Percentiles rank a stretch among this genome's conserved stretches.
Evolutionary conservation across 1,284 basidiomycete genomes (phyloP).

Genomic region (Chiua sp.): DNA sequence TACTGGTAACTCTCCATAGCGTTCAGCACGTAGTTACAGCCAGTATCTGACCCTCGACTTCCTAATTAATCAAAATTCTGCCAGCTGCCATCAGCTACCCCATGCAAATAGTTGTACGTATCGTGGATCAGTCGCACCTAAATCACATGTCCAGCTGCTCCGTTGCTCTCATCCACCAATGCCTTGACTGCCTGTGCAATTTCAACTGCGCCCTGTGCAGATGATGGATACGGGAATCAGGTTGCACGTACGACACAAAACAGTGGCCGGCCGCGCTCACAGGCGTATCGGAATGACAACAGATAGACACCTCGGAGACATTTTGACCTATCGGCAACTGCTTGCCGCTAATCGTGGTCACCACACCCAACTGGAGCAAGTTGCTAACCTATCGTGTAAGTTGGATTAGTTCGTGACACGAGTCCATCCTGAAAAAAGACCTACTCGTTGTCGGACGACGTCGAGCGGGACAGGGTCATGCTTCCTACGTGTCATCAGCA

Average conservation of each 20-base stretch:
- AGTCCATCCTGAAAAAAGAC: not conserved
- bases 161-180: slow-evolving; percentile 57
- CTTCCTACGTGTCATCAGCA: slow-evolving; percentile 40
- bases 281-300: slow-evolving; percentile 70
- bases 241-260: not conserved
- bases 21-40: too few species aligned
- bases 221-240: too few species aligned
- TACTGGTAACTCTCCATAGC: too few species aligned
- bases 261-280: slow-evolving; percentile 40
- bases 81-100: too few species aligned
- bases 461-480: slow-evolving; percentile 53
- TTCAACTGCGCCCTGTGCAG: slow-evolving; percentile 54
- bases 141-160: slow-evolving; percentile 17
- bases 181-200: slow-evolving; percentile 53
- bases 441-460: slow-evolving; percentile 51
- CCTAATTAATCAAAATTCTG: too few species aligned
- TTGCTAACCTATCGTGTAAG: slow-evolving; percentile 42
- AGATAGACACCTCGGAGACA: slow-evolving; percentile 60
- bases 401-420: too few species aligned
- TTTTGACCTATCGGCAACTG: slow-evolving; percentile 49
- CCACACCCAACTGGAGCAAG: slow-evolving; percentile 47
- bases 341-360: slow-evolving; percentile 52
- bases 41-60: too few species aligned
- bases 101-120: too few species aligned
- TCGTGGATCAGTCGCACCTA: too few species aligned